Percentiles rank a stretch among this genome's conserved stretches.
These are phyloP conservation scores for Pythium sp. DNA, from an alignment of 352 stramenopile species.

Conservation along the genomic window DNA sequence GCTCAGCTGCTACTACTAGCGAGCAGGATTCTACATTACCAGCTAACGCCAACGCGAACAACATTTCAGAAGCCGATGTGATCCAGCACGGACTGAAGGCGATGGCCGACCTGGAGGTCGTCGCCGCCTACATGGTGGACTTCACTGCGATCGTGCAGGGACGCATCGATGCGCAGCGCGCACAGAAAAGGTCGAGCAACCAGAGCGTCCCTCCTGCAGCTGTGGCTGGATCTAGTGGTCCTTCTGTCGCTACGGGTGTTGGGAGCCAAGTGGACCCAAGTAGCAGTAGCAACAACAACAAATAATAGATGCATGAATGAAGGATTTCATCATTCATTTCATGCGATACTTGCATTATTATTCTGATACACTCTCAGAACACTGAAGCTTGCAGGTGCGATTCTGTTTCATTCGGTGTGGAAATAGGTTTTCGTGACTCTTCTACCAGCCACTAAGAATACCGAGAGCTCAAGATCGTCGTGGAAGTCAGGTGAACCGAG, in stretches of 20 bases:
- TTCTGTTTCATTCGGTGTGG: too few relatives aligned
- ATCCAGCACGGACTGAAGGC: constrained; percentile 84
- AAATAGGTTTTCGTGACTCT: too few relatives aligned
- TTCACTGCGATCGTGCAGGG: constrained; percentile 85
- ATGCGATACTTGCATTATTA: not conserved
- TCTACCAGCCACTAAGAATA: too few relatives aligned
- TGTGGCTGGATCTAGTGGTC: constrained; percentile 6
- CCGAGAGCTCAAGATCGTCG: too few relatives aligned
- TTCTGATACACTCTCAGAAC: not conserved
- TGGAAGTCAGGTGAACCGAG: too few relatives aligned
- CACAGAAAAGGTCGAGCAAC: constrained; percentile 54
- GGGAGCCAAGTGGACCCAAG: not conserved
- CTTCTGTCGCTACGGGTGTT: not conserved
- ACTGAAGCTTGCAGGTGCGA: too few relatives aligned
- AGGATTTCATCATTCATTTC: not conserved
- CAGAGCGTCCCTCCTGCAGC: constrained; percentile 21
- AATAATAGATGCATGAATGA: not conserved
- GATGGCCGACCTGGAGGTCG: constrained; percentile 89
- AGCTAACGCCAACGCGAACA: constrained; percentile 24
- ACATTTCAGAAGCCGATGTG: constrained; percentile 78
- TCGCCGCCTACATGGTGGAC: constrained; percentile 92
- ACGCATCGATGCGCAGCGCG: constrained; percentile 63
- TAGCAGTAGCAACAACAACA: not conserved
- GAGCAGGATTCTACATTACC: constrained; percentile 14
- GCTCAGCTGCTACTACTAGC: not conserved